Conservation (phyloP, 164 flowering plant genomes). For the Annona cherimola region DNA sequence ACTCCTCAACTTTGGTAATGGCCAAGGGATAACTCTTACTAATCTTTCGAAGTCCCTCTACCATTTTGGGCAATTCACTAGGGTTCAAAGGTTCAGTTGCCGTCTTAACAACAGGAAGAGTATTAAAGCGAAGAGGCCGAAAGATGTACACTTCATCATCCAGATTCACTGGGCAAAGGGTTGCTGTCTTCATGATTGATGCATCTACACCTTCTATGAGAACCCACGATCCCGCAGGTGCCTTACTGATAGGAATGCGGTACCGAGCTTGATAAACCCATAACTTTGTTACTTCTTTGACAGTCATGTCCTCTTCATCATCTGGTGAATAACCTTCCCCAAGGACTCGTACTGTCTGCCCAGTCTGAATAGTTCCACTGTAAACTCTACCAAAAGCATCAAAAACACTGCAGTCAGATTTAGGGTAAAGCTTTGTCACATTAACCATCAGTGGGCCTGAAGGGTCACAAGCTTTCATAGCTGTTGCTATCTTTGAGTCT, state of each 20-base stretch:
- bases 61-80: slow-evolving; percentile 98
- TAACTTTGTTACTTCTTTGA: slow-evolving; percentile 89
- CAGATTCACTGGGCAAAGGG: slow-evolving; percentile 71
- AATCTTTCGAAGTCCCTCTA: slow-evolving; percentile 97
- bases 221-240: slow-evolving; percentile 99
- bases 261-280: slow-evolving; percentile 99
- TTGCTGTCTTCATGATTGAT: slow-evolving; percentile 97
- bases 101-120: slow-evolving; percentile 94
- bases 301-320: slow-evolving; percentile 97
- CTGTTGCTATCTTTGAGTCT: slow-evolving; percentile 51
- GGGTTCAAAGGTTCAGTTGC: slow-evolving; percentile 98
- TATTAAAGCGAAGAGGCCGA: slow-evolving; percentile 88
- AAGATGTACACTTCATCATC: slow-evolving; percentile 92
- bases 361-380: slow-evolving; percentile 85
- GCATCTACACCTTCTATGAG: slow-evolving; percentile 99
- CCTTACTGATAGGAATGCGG: slow-evolving; percentile 83
- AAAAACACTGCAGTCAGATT: slow-evolving; percentile 95
- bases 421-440: slow-evolving; percentile 91
- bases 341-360: slow-evolving; percentile 81
- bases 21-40: slow-evolving; percentile 98
- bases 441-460: slow-evolving; percentile 94
- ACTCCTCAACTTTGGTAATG: slow-evolving; percentile 95
- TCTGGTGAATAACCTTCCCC: slow-evolving; percentile 99
- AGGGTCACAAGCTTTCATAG: slow-evolving; percentile 84
- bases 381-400: slow-evolving; percentile 99